Evolutionary conservation across 2,329 filamentous ascomycete species (phyloP), one percentile per base, ranked within the genome.

Genomic region (Fusarium sp.): DNA sequence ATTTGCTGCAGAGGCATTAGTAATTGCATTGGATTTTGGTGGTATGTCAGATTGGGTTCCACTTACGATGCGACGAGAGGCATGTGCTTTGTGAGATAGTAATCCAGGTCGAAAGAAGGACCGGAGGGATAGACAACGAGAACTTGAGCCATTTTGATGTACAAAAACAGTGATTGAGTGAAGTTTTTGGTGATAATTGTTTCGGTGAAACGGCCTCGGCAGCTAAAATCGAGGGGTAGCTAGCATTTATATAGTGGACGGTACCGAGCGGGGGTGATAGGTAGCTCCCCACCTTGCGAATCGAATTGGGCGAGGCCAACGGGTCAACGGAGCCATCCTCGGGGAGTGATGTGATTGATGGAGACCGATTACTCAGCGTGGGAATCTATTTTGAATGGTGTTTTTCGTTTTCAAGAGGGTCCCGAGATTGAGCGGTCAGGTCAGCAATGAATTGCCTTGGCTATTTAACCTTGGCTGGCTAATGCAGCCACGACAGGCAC

Each of bases 41-140:
- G 28, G 10, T 7, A 24, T 44, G 36, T 57, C 50, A 36, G 42
- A 39, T 60, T 28, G 18, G 30, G 28, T 26, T 6, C 35, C 24
- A 75, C 76, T 60, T 60, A 79, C 77, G 66, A 47, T 32, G 59
- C 38, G 14, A 74, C 75, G 17, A 79, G 72, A 57, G 77, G 75
- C 77, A 79, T 79, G 45, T 79, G 77, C 36, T 59, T 77, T 50
- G 74, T 69, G 13, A 78, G 35, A 53, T 79, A 79, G 48, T 79
- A 79, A 24, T 78, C 68, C 42, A 74, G 61, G 70, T 79, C 74
- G 47, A 79, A 79, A 22, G 73, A 57, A 20, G 69, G 68, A 56
- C 77, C 77, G 35, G 77, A 78, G 2, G 77, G 77, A 18, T 79
- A 79, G 50, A 78, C 50, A 18, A 79, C 77, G 17, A 76, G 67